Base-by-base conservation (phyloP, 148 eudicot species). In the Drosera capensis region DNA sequence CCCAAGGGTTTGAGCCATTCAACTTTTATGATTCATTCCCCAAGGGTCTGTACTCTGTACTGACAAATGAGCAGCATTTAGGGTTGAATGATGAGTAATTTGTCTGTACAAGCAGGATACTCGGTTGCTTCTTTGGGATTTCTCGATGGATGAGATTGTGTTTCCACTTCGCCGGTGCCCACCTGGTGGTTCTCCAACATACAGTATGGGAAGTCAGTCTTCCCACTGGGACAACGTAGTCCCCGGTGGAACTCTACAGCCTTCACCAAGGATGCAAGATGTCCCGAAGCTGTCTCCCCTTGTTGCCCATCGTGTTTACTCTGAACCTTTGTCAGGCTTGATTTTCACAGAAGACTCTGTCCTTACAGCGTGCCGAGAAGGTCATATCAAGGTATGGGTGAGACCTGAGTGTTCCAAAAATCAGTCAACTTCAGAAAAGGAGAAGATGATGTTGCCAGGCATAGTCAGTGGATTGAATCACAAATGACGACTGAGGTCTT, bases 211-310 rank as follows among this genome's bases (percentile, higher is more conserved):
- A 13, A 79, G 77, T 60, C 88, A 71, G 37, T 84, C 88, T 4
- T 59, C 82, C 44, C 94, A 73, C 28, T 84, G 94, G 94, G 94
- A 79, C 65, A 61, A n/a, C 23, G 58, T 57, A 16, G 46, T 45
- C 65, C 73, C 85, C 7, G 51, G 61, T 21, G 94, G 88, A 18
- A 61, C 66, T 14, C 64, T 84, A 23, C 94, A 74, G 56, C 82
- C 94, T 8, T 70, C 94, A 36, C 94, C 88, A 15, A 74, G 85
- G 65, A 77, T 70, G 63, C 67, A 68, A 67, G 94, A 79, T 46
- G 85, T 84, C 28, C 94, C 94, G 21, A 84, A 79, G 57, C 73
- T 84, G 7, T 77, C 87, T 34, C 94, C 94, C 6, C 54, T 79
- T 20, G 79, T 70, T 7, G 74, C 65, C 42, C 88, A 84, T 31